Evolutionary conservation across 805 yeast genomes (phyloP).

Genomic region (Zygoascus biomembranicola): DNA sequence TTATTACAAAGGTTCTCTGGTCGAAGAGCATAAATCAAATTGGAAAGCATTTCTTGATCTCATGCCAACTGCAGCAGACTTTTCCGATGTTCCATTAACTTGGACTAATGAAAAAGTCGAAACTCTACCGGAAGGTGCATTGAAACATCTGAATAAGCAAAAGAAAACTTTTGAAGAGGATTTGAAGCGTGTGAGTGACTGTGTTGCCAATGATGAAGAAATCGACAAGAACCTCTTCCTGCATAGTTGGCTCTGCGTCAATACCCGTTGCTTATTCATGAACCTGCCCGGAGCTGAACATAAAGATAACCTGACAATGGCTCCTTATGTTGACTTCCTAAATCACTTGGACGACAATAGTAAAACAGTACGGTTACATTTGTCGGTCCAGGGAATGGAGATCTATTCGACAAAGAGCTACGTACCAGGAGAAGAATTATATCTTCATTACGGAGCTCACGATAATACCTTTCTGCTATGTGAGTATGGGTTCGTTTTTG

Average conservation of each 20-base stretch:
- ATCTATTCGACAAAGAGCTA: conserved; percentile 37
- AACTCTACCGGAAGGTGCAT: conserved; percentile 17
- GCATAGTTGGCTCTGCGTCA: conserved; percentile 81
- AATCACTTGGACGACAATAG: conserved; percentile 48
- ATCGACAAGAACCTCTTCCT: conserved; percentile 28
- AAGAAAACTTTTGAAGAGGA: conserved; percentile 36
- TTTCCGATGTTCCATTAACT: conserved; percentile 49
- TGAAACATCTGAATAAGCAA: conserved; percentile 15
- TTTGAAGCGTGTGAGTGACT: conserved; percentile 24
- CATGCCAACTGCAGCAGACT: conserved; percentile 51
- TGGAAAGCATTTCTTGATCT: conserved; percentile 65
- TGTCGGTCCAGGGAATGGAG: conserved; percentile 42
- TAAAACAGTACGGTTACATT: conserved; percentile 24
- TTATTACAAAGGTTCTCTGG: neutral
- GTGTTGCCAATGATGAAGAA: conserved; percentile 10
- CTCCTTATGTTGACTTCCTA: conserved; percentile 82
- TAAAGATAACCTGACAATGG: conserved; percentile 71
- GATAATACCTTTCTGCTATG: conserved; percentile 71
- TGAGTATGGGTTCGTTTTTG: conserved; percentile 77
- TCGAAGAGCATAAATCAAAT: conserved; percentile 20
- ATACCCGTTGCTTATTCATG: conserved; percentile 86
- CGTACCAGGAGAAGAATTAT: conserved; percentile 47
- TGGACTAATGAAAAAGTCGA: conserved; percentile 38
- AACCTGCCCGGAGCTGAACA: conserved; percentile 38
- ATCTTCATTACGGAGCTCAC: conserved; percentile 81